Base-by-base conservation (phyloP, 2,329 filamentous ascomycete genomes). In the Dendrostoma leiphaemia region DNA sequence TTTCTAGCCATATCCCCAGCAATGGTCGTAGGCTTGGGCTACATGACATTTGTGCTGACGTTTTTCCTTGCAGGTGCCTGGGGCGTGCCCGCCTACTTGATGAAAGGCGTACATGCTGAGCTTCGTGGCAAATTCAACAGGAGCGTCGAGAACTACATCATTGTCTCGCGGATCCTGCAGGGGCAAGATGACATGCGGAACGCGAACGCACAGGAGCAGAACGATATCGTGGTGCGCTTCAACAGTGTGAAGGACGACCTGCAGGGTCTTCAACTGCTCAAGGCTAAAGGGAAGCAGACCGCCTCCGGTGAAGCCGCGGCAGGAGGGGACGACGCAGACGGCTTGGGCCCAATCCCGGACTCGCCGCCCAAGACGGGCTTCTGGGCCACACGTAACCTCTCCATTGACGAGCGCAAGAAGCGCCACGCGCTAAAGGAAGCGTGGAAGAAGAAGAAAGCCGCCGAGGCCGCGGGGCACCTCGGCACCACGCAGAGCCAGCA, bases 71-170 rank as follows among this genome's bases (percentile, higher is more conserved):
- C 55, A 79, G 84, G 80, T 6, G 68, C 89, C 15, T 89, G 84
- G 82, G 82, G 83, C 1, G 70, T 95, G 4, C 89, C 90, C 0
- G 91, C 87, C 5, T 95, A 94, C 64, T 82, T 89, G 3, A 88
- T 92, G 77, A 89, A 92, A 66, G 91, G 91, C 2, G 77, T 94
- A 1, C 85, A 93, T 63, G 88, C 89, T 37, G 88, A 93, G 66
- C 78, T 94, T 50, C 80, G 85, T 58, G 90, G 87, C 59, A 71
- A 80, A 43, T 87, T 90, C 61, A 84, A 86, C 23, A 84, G 80
- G 41, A 89, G 83, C 58, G 84, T 90, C 17, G 78, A 89, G 46
- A 91, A 89, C 61, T 93, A 93, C 66, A 90, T 95, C 60, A 83
- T 91, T 43, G 83, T 89, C 1, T 88, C 90, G 2, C 80, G 90